Base-by-base conservation (phyloP, 495 filamentous ascomycete genomes). In the Xylaria longipes region DNA sequence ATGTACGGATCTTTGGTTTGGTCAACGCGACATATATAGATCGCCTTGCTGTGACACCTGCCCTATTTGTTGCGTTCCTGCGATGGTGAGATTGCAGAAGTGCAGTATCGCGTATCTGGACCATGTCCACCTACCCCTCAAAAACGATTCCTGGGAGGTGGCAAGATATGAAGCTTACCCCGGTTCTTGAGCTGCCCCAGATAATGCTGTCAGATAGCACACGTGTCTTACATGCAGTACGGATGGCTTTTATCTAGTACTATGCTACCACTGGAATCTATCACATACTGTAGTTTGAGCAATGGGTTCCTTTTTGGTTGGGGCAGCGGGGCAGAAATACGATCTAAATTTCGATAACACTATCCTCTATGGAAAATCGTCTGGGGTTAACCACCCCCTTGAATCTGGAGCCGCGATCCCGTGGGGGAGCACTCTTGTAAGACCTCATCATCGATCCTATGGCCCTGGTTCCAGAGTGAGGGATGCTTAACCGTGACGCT, bases 11-110 rank as follows among this genome's bases (percentile, higher is more conserved):
- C 31, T 22, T 52, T 50, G 31, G 11, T 3, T 29, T 6, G 63
- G 4, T 25, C 43, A 7, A 35, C 45, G 31, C 63, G 25, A 46
- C 17, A 33, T 17, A 22, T 37, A 31, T 7, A 66, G 37, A 52
- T 35, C 6, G 63, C 27, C 43, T 22, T 52, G 17, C 17, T 66
- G 63, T 66, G 63, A 66, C 63, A 66, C 63, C 63, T 66, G 22
- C 63, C 63, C 45, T 5, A 31, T 66, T 66, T 14, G 63, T 66
- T 50, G 63, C 45, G 63, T 66, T 66, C 45, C 63, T 66, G 46
- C 43, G 63, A 37, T 46, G 63, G 45, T 37, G 17, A 39, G 45
- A 33, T 65, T 46, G 2, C n/a, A n/a, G 9, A 50, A 66, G 63
- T 52, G 17, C 39, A 46, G 14, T 12, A 65, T 65, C 62, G 41